Evolutionary conservation across 352 stramenopile species (phyloP).

Genomic region (Albugo candida): DNA sequence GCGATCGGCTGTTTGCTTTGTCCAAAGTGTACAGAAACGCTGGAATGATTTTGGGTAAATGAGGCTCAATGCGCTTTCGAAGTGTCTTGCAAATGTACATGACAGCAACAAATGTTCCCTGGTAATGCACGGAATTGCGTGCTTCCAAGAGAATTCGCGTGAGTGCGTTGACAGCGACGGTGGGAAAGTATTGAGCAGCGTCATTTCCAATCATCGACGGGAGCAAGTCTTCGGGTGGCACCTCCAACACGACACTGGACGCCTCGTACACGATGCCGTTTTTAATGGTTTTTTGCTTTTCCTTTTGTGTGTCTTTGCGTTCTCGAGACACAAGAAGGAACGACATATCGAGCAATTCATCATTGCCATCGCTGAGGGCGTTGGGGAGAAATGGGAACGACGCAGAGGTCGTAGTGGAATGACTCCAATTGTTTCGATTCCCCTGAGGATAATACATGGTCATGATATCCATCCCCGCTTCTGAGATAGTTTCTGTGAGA

Average conservation of each 20-base stretch:
- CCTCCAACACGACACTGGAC: constrained; percentile 34
- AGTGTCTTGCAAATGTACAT: constrained; percentile 98
- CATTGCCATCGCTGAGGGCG: constrained; percentile 14
- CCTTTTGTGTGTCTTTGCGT: constrained; percentile 36
- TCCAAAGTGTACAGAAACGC: constrained; percentile 91
- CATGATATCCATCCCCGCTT: neutral
- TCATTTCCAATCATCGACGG: constrained; percentile 59
- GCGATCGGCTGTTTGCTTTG: constrained; percentile 45
- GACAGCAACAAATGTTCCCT: constrained; percentile 94
- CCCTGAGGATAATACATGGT: neutral
- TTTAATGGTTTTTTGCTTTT: constrained; percentile 22
- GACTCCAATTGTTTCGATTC: neutral
- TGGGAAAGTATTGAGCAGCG: constrained; percentile 91
- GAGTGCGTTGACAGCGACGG: constrained; percentile 90
- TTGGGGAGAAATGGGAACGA: neutral
- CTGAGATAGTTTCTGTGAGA: neutral
- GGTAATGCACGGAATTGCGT: constrained; percentile 91
- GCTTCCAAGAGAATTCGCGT: constrained; percentile 96
- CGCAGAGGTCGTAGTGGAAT: neutral
- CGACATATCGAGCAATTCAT: constrained; percentile 13
- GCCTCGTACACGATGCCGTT: constrained; percentile 26
- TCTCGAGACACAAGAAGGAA: constrained; percentile 23
- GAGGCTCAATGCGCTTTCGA: constrained; percentile 84
- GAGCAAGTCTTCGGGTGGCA: constrained; percentile 50
- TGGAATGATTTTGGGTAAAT: constrained; percentile 93